Base-by-base conservation (phyloP, 192 early-diverging fungal species). In the Allomyces javanicus region DNA sequence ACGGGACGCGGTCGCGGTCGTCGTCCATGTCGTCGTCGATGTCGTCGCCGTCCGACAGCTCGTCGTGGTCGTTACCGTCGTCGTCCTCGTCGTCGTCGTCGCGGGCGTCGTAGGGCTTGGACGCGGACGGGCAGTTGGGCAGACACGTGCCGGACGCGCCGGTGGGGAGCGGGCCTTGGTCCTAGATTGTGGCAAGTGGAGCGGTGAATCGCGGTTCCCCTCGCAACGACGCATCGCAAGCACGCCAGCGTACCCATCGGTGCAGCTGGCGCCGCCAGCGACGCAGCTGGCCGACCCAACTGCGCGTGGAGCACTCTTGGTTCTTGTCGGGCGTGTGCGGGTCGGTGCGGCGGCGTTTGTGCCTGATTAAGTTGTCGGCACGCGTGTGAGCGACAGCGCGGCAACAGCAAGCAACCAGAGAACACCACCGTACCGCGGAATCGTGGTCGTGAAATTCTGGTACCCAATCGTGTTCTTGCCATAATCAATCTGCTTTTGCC, bases 401-500 rank as follows among this genome's bases (percentile, higher is more conserved):
- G 4, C 11, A 22, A 44, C 33, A 0, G 4, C 9, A 63, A 27
- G 26, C 22, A 23, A 70, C 22, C 26, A 9, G 22, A 44, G 4
- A 19, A 4, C 9, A 40, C 4, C 4, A 23, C 17, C 69, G 27
- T 58, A 76, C 71, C 68, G 74, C 9, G 77, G 75, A 19, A 80
- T 65, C 22, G 69, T 61, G 23, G 24, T 62, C 14, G 68, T 68
- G 66, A 80, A 80, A 9, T 68, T 65, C 61, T 77, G 58, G 65
- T 80, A 80, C 65, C 78, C 78, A 26, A 68, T 68, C 22, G 78
- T 80, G 69, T 79, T 80, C 71, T 78, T 81, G 24, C 79, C 79
- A 69, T 74, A 80, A 43, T 77, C 79, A n/a, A 81, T 80, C 65
- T 81, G 79, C 64, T 81, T 81, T 65, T 80, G 79, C 10, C 79